Percentiles rank a stretch among this genome's conserved stretches.
phyloP scores from a whole-genome alignment of 2,329 filamentous ascomycete genomes.

The Hypoxylon sp. region DNA sequence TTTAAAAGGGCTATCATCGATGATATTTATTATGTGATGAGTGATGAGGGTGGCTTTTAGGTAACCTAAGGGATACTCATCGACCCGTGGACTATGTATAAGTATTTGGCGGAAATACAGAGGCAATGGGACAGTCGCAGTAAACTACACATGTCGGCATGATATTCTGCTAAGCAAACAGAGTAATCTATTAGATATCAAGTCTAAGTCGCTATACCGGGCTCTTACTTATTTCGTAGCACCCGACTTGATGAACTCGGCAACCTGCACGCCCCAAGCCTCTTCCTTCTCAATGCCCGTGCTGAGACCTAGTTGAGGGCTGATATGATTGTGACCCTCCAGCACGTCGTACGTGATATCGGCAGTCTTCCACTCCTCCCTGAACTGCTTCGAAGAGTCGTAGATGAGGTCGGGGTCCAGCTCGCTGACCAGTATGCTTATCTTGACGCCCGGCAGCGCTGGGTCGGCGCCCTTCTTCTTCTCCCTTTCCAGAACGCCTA shows the following conservation, averaged over 20 bases:
- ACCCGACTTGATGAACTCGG: conserved; percentile 40
- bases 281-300: conserved; percentile 49
- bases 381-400: conserved; percentile 42
- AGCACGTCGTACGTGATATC: conserved; percentile 41
- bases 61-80: neutral
- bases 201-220: neutral
- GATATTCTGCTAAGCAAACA: neutral
- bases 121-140: too few relatives aligned
- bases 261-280: conserved; percentile 47
- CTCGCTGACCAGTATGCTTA: conserved; percentile 45
- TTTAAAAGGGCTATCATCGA: neutral
- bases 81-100: too few relatives aligned
- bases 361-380: conserved; percentile 37
- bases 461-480: conserved; percentile 33
- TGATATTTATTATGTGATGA: neutral
- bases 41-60: neutral
- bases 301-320: conserved; percentile 43
- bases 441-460: conserved; percentile 38
- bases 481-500: conserved; percentile 41
- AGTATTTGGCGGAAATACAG: too few relatives aligned
- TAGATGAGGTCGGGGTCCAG: conserved; percentile 45
- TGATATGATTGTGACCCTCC: conserved; percentile 50
- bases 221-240: conserved; percentile 22
- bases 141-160: neutral
- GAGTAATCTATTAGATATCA: neutral